Conservation (phyloP, 345 rosid species). For the Brassica nigra region DNA sequence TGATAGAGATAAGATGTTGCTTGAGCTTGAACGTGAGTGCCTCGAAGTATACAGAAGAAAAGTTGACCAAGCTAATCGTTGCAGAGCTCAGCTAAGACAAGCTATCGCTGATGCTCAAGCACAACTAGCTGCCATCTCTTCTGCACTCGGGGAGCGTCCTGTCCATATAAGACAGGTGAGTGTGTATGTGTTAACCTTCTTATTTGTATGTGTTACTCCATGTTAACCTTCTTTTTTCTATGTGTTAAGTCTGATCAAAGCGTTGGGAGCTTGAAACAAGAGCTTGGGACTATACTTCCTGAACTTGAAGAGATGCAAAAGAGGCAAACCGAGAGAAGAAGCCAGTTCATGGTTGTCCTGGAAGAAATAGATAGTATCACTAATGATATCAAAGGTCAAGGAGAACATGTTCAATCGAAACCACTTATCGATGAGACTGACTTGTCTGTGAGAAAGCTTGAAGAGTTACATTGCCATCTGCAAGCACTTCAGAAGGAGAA, state of each 20-base stretch:
- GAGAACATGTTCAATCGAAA: constrained; percentile 39
- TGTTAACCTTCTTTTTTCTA: background rate
- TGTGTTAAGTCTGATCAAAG: constrained; percentile 68
- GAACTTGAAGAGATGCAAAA: constrained; percentile 87
- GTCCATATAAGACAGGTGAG: too few relatives aligned
- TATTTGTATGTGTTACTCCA: constrained; percentile 11
- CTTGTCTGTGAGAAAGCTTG: constrained; percentile 73
- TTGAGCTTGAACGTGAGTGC: too few relatives aligned
- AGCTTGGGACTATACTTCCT: constrained; percentile 68
- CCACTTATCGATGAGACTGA: constrained; percentile 67
- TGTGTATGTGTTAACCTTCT: too few relatives aligned
- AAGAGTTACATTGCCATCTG: constrained; percentile 66
- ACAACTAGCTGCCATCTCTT: too few relatives aligned
- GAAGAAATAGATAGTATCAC: constrained; percentile 57
- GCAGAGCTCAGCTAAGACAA: too few relatives aligned
- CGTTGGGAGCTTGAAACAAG: constrained; percentile 79
- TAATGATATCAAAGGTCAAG: constrained; percentile 58
- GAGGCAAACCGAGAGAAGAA: constrained; percentile 72
- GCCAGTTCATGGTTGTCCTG: constrained; percentile 68
- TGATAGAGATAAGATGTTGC: too few relatives aligned
- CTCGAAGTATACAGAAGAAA: too few relatives aligned
- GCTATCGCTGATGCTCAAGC: too few relatives aligned
- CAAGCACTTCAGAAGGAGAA: constrained; percentile 33
- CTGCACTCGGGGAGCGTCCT: too few relatives aligned
- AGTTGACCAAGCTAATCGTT: too few relatives aligned